These are phyloP conservation scores for Suhomyces bokatorum DNA, from an alignment of 1,139 yeast genomes.

Conservation along the genomic window DNA sequence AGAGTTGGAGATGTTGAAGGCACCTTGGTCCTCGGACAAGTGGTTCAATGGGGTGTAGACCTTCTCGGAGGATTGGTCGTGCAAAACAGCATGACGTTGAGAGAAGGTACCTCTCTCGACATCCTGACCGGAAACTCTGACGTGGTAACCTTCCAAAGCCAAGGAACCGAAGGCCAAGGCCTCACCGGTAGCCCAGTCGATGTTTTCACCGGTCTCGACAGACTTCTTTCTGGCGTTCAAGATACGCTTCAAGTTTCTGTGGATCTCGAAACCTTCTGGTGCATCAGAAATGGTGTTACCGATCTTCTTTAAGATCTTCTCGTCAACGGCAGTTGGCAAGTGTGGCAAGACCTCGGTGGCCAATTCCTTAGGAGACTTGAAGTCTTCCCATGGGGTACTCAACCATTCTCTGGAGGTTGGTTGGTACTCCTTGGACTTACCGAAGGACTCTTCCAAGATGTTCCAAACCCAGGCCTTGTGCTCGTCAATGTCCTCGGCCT, in stretches of 20 bases:
- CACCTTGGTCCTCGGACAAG: conserved; percentile 79
- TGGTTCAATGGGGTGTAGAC: conserved; percentile 84
- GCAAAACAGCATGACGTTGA: conserved; percentile 98
- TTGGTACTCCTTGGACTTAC: conserved; percentile 82
- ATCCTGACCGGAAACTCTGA: conserved; percentile 98
- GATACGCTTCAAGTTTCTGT: conserved; percentile 95
- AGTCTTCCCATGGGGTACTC: conserved; percentile 98
- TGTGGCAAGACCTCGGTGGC: conserved; percentile 96
- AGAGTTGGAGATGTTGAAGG: conserved; percentile 89
- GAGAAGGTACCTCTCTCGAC: conserved; percentile 99
- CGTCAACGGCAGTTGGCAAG: conserved; percentile 90
- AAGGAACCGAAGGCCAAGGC: conserved; percentile 96
- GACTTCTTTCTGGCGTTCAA: conserved; percentile 84
- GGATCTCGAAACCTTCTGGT: conserved; percentile 88
- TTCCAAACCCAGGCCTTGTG: conserved; percentile 99
- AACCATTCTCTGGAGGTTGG: conserved; percentile 98
- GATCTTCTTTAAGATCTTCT: conserved; percentile 66
- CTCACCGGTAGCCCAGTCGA: conserved; percentile 99
- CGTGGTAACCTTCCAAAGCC: conserved; percentile 91
- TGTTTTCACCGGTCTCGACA: conserved; percentile 86
- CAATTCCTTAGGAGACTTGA: conserved; percentile 95
- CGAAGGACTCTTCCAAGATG: conserved; percentile 84
- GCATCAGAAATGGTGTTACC: conserved; percentile 79
- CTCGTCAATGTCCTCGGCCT: conserved; percentile 87
- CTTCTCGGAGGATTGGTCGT: conserved; percentile 86